Evolutionary conservation across 352 stramenopile genomes (phyloP), one percentile per base, ranked within the genome.

Genomic region (Phytophthora lateralis): DNA sequence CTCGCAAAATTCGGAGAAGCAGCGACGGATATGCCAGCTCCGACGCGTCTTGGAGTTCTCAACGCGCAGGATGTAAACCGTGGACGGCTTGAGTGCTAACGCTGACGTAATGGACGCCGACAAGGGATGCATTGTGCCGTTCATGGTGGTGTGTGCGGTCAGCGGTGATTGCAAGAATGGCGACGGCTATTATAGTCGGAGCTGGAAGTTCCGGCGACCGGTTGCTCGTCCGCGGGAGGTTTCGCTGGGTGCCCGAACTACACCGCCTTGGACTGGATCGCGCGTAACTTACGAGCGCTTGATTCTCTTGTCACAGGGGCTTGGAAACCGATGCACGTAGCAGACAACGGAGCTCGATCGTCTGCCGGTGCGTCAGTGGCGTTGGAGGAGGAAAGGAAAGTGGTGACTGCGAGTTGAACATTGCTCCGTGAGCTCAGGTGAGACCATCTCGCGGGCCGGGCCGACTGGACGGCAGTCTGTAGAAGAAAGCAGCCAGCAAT

Each of bases 1-100:
- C 57, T 90, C 83, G 32, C 78, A 85, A 48, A 92, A 92, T 39
- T 92, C 83, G 21, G 79, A 80, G 50, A 92, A 92, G 57, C 81
- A 90, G 12, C 83, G 79, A 34, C 76, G 79, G 24, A 90, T 55
- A 57, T 89, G 80, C 83, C 83, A 92, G 47, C 68, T 75, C 39
- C 73, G 47, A 27, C 55, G 53, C 8, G 55, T 81, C 43, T 72
- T 59, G 17, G 54, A 57, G 63, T 88, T 82, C 45, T 88, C 78
- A 26, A 91, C 72, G 11, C 74, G 70, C 24, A 93, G 46, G 17
- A 90, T 78, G 71, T 93, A 93, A 21, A 93, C 71, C 0, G 83
- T 93, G 7, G 83, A 93, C 41, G 81, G 80, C 55, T 89, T 89
- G 42, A 90, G 71, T 8, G 76, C 82, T 24, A 91, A 59, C 12